Base-by-base conservation (phyloP, 2,329 filamentous ascomycete species). In the Dothideomycetes sp. region DNA sequence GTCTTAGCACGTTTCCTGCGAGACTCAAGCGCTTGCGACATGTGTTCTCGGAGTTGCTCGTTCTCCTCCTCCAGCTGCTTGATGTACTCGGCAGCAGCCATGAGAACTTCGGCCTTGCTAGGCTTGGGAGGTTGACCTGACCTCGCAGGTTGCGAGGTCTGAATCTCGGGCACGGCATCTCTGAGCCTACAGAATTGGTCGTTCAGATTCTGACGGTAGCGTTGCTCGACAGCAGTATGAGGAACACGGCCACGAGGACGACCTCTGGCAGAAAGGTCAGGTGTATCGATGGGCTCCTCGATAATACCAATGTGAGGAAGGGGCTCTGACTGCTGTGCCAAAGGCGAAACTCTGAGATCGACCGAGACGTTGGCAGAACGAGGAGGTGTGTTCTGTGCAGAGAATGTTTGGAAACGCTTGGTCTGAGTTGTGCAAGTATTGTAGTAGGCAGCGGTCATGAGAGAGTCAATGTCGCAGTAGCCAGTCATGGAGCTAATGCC, bases 381-480 rank as follows among this genome's bases (percentile, higher is more conserved):
- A 20, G 11, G 30, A 19, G 31, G 23, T 23, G 31, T 33, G 32
- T 34, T 19, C 16, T 28, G 29, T 19, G 28, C 28, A 16, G 37
- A 33, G 18, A 41, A 41, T 4, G 37, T n/a, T 13, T 19, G 22
- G 37, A 41, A 41, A 13, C 37, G 37, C 23, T 41, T 28, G 17
- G 37, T 22, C 23, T 43, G 33, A 8, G 33, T 25, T 17, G 28
- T 12, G 19, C 27, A 25, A 5, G 33, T 37, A 25, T 43, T 31
- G 40, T 43, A 22, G 15, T 30, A 35, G 28, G 39, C 33, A 10
- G 40, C 32, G 13, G 25, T 31, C 20, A 36, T 19, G 10, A 43
- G 22, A 16, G 32, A 43, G n/a, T 43, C 32, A 28, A 32, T 43
- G 17, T 35, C 33, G 33, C 40, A 30, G 40, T 43, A 43, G 16